Conservation (phyloP, 1,139 yeast genomes). For the Yamadazyma sp. region DNA sequence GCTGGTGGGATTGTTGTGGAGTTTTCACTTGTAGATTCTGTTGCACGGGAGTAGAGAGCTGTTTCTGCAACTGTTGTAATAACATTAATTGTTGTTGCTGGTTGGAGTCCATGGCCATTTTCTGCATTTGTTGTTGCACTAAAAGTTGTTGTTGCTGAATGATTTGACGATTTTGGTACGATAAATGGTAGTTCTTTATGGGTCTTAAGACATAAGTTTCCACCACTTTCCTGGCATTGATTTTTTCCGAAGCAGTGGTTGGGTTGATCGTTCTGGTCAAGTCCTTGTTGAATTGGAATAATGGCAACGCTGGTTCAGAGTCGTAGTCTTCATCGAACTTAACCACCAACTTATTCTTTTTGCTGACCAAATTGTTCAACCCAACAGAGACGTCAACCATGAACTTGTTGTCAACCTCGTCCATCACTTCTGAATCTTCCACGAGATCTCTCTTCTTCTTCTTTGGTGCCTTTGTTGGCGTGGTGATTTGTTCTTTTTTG, state of each 20-base stretch:
- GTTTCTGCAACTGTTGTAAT: slow-evolving; percentile 30
- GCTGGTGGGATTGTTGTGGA: slow-evolving; percentile 15
- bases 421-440: slow-evolving; percentile 44
- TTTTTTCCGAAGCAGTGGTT: slow-evolving; percentile 33
- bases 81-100: slow-evolving; percentile 29
- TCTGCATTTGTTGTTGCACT: slow-evolving; percentile 31
- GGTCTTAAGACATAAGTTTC: slow-evolving; percentile 45
- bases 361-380: slow-evolving; percentile 32
- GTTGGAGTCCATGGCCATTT: slow-evolving; percentile 18
- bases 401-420: slow-evolving; percentile 38
- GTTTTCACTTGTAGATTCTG: slow-evolving; percentile 5
- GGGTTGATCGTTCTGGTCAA: slow-evolving; percentile 20
- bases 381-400: slow-evolving; percentile 29
- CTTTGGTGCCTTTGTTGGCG: slow-evolving; percentile 24
- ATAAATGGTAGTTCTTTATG: slow-evolving; percentile 47
- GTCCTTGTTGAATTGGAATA: slow-evolving; percentile 35
- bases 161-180: slow-evolving; percentile 48
- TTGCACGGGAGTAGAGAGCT: slow-evolving; percentile 9
- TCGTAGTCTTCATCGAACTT: slow-evolving; percentile 35
- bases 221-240: slow-evolving; percentile 42
- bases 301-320: slow-evolving; percentile 29
- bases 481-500: slow-evolving; percentile 35
- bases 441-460: slow-evolving; percentile 30
- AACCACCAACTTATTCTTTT: slow-evolving; percentile 23
- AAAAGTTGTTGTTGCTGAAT: slow-evolving; percentile 42